Conservation (phyloP, 148 eudicot genomes). For the Fagopyrum esculentum region DNA sequence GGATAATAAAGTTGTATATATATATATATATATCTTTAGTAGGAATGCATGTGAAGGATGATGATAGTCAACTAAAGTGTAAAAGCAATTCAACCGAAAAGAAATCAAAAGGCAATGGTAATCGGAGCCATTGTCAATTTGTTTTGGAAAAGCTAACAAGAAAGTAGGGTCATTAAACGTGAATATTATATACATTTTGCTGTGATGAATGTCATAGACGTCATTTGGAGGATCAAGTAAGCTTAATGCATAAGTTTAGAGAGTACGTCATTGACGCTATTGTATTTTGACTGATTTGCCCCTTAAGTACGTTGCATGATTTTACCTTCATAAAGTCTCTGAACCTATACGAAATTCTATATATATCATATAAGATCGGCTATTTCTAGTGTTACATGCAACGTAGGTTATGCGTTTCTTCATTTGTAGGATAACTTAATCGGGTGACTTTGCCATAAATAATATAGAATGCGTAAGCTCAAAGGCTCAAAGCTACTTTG, state of each 20-base stretch:
- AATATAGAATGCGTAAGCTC: not conserved
- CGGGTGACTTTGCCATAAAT: not conserved
- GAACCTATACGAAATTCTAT: not conserved
- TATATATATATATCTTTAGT: too few species aligned
- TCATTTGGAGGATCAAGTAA: not conserved
- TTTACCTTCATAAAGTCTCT: not conserved
- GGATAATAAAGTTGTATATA: not conserved
- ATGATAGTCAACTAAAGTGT: constrained; percentile 7
- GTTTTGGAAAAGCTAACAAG: not conserved
- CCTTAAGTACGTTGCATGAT: not conserved
- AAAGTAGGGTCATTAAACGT: not conserved
- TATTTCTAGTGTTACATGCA: not conserved
- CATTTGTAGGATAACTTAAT: not conserved
- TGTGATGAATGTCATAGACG: not conserved
- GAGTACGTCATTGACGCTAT: not conserved
- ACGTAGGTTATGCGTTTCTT: not conserved
- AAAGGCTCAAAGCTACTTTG: not conserved
- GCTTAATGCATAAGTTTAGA: constrained; percentile 4
- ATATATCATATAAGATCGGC: not conserved
- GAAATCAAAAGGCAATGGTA: not conserved
- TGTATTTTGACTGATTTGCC: not conserved
- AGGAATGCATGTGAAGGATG: not conserved
- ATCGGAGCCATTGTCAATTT: not conserved
- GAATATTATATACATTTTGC: not conserved
- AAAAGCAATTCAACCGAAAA: constrained; percentile 1